Base-by-base conservation (phyloP, 2,329 filamentous ascomycete species). In the Alternaria rosae region DNA sequence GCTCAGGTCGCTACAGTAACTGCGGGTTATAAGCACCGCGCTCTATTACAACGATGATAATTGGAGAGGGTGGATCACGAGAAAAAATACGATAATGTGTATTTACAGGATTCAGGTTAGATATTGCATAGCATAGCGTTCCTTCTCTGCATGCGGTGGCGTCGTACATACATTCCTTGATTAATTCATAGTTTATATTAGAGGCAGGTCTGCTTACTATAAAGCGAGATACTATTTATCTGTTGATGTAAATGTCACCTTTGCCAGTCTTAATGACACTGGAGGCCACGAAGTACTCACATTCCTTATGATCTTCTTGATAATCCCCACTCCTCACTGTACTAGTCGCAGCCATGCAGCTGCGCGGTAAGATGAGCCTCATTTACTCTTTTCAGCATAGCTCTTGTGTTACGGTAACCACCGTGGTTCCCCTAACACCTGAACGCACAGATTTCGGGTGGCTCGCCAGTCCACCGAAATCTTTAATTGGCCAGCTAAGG, bases 1-100 rank as follows among this genome's bases (percentile, higher is more conserved):
- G 71, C 69, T 5, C 75, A 81, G 64, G 80, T 82, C 15, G 73
- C 67, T 20, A 65, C 56, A 78, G 71, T 67, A 76, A 77, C 51
- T 82, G 80, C 62, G 70, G 70, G 38, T 54, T 74, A 9, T 75
- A 70, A 45, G 51, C 25, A 17, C 44, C 59, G 38, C n/a, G 38
- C 13, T 13, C 30, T 50, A 1, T n/a, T n/a, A 6, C 9, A 12
- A 38, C 21, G 26, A 55, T 23, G 23, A 56, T 3, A 23, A 38
- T 38, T 28, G 50, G 44, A 30, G 20, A 28, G 23, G 26, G n/a
- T 28, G 17, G 21, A 15, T 35, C 12, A 42, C 43, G 30, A 51
- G 28, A 41, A n/a, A 41, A n/a, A 12, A 57, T 44, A 17, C 32
- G 25, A 54, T 58, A 55, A 61, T 64, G 48, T 61, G 52, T 64